Percentiles rank a stretch among this genome's conserved stretches.
Evolutionary conservation across 2,329 filamentous ascomycete species (phyloP).

Genomic region (Aspergillus novoparasiticus): DNA sequence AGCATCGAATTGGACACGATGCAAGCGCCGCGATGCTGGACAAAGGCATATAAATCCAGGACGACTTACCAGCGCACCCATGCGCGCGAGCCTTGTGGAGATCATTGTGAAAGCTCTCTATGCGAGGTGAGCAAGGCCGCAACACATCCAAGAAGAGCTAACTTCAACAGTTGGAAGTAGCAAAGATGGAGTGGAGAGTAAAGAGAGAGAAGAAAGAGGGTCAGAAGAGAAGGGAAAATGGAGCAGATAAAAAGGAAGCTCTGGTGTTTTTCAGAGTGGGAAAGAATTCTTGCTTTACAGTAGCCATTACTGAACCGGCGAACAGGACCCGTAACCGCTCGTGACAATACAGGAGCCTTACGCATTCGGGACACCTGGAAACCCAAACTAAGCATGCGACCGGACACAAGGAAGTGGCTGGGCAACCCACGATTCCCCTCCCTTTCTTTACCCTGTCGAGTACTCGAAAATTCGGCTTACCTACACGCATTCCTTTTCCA

Average conservation of each 20-base stretch:
- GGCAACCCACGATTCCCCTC: slow-evolving; percentile 8
- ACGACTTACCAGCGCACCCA: slow-evolving; percentile 50
- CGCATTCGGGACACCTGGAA: slow-evolving; percentile 26
- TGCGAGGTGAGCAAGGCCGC: slow-evolving; percentile 37
- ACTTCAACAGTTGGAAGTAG: slow-evolving; percentile 43
- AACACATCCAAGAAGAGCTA: slow-evolving; percentile 43
- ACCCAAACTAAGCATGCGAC: slow-evolving; percentile 25
- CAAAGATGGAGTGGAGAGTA: slow-evolving; percentile 38
- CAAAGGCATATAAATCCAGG: slow-evolving; percentile 12
- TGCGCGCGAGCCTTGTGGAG: slow-evolving; percentile 50
- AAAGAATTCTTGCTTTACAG: slow-evolving; percentile 32
- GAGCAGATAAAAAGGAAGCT: slow-evolving; percentile 41
- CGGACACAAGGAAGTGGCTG: slow-evolving; percentile 34
- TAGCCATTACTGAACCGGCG: slow-evolving; percentile 36
- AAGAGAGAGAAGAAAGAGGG: slow-evolving; percentile 34
- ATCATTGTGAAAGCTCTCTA: slow-evolving; percentile 51
- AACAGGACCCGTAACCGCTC: slow-evolving; percentile 43
- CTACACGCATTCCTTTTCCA: slow-evolving; percentile 5
- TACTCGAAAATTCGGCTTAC: slow-evolving; percentile 8
- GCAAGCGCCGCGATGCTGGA: slow-evolving; percentile 7
- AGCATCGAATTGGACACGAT: slow-evolving; percentile 12
- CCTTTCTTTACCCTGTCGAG: slow-evolving; percentile 10
- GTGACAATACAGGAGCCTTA: slow-evolving; percentile 37
- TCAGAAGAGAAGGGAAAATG: slow-evolving; percentile 38
- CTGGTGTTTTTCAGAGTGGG: slow-evolving; percentile 40